phyloP scores from a whole-genome alignment of 495 filamentous ascomycete species.

The Neurospora hispaniola region DNA sequence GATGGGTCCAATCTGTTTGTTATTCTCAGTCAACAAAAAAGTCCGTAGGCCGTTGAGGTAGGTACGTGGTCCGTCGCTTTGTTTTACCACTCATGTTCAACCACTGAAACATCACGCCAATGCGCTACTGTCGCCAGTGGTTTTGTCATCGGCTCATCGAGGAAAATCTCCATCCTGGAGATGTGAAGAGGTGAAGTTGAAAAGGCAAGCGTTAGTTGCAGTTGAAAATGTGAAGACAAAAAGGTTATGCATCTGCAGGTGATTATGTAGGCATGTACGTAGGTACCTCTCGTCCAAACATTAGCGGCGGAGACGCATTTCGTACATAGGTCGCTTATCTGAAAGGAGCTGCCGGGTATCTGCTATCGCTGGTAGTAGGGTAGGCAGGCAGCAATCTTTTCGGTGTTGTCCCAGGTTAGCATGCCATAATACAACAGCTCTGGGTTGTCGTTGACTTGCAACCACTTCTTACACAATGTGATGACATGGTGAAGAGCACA shows the following conservation, averaged over 20 bases:
- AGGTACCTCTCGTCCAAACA: neutral
- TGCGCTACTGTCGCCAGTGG: neutral
- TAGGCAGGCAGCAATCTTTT: neutral
- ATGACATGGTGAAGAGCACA: neutral
- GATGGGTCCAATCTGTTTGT: neutral
- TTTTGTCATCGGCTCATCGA: neutral
- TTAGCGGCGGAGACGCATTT: neutral
- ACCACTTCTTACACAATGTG: neutral
- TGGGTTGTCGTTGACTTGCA: neutral
- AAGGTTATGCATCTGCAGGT: neutral
- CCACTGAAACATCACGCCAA: neutral
- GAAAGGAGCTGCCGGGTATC: neutral
- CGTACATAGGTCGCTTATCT: neutral
- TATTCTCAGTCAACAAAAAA: neutral
- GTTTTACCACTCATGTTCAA: neutral
- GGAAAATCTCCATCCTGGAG: neutral
- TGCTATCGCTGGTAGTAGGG: neutral
- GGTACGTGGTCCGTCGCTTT: neutral
- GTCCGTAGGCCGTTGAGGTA: neutral
- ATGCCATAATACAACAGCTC: neutral
- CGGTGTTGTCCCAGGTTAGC: neutral
- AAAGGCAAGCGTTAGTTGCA: neutral
- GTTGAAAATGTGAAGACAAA: neutral
- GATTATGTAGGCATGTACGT: too few relatives aligned
- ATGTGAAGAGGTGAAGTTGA: neutral